These are phyloP conservation scores for Zygosaccharomyces siamensis DNA, from an alignment of 805 yeast species.

Conservation along the genomic window DNA sequence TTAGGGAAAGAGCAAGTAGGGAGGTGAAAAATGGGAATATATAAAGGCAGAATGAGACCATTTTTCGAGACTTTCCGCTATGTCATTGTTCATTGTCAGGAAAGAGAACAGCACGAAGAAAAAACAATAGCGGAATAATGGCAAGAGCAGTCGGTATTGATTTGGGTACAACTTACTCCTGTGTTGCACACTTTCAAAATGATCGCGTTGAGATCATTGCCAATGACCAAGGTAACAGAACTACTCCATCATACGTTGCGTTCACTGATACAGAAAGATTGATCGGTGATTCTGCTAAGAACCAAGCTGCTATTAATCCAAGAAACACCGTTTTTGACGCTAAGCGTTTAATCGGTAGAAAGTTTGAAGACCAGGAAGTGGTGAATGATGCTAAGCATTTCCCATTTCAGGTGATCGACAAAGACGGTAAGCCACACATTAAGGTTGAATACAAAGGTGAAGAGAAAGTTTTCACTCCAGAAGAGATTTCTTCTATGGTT, in stretches of 20 bases:
- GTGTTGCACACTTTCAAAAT: slow-evolving; percentile 91
- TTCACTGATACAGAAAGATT: slow-evolving; percentile 90
- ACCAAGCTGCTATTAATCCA: slow-evolving; percentile 94
- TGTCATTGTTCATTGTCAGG: too few relatives aligned
- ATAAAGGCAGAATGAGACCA: slow-evolving; percentile 1
- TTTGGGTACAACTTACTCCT: slow-evolving; percentile 87
- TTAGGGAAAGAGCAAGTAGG: slow-evolving; percentile 6
- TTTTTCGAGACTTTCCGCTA: not conserved
- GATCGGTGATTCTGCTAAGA: slow-evolving; percentile 96
- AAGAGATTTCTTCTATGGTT: slow-evolving; percentile 93
- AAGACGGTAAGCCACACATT: slow-evolving; percentile 73
- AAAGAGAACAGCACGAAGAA: not conserved
- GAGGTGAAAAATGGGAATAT: slow-evolving; percentile 3
- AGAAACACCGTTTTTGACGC: slow-evolving; percentile 85
- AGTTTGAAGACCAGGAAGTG: slow-evolving; percentile 74
- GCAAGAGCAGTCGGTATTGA: slow-evolving; percentile 65
- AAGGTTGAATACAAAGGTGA: slow-evolving; percentile 82
- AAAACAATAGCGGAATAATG: slow-evolving; percentile 30
- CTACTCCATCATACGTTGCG: slow-evolving; percentile 94
- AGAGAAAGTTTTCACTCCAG: slow-evolving; percentile 83
- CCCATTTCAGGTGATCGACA: slow-evolving; percentile 77
- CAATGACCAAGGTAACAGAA: slow-evolving; percentile 98
- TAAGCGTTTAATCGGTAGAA: slow-evolving; percentile 91
- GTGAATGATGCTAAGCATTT: slow-evolving; percentile 73
- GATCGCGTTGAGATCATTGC: slow-evolving; percentile 94